Conservation (phyloP, 2,329 filamentous ascomycete species). For the Didymella sp. region DNA sequence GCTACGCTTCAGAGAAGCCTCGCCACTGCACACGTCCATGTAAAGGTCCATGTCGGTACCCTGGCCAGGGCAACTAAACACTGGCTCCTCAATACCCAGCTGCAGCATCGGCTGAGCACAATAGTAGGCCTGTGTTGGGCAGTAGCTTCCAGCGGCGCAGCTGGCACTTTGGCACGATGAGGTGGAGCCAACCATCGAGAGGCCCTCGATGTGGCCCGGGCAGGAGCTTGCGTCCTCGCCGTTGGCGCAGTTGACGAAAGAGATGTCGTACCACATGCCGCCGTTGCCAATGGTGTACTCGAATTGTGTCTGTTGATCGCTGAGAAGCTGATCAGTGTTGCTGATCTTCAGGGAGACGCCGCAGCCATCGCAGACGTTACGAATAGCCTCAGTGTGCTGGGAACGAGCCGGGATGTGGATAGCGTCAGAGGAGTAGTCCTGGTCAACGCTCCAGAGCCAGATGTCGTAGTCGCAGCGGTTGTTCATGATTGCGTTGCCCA, state of each 20-base stretch:
- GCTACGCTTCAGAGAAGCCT: constrained; percentile 31
- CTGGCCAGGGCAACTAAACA: constrained; percentile 29
- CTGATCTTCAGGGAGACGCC: constrained; percentile 37
- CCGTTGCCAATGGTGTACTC: constrained; percentile 33
- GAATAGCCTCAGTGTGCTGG: constrained; percentile 31
- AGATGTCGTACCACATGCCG: constrained; percentile 39
- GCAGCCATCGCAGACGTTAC: constrained; percentile 25
- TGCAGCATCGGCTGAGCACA: constrained; percentile 32
- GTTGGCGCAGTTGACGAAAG: constrained; percentile 38
- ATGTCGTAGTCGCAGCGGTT: constrained; percentile 39
- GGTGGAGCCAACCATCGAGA: constrained; percentile 27
- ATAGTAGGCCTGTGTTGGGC: constrained; percentile 36
- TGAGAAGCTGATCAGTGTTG: constrained; percentile 29
- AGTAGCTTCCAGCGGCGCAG: constrained; percentile 33
- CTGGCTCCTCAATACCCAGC: constrained; percentile 33
- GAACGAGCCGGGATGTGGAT: constrained; percentile 28
- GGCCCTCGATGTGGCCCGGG: constrained; percentile 32
- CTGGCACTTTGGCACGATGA: constrained; percentile 21
- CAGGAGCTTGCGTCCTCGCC: constrained; percentile 29
- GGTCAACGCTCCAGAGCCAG: constrained; percentile 35
- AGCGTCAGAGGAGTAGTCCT: constrained; percentile 12
- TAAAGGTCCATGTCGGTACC: constrained; percentile 29
- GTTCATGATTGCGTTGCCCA: constrained; percentile 33
- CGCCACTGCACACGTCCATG: constrained; percentile 33
- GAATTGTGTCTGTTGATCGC: constrained; percentile 36